Evolutionary conservation across 129 eudicot species (phyloP), one percentile per base, ranked within the genome.

Genomic region (Escallonia herrerae): DNA sequence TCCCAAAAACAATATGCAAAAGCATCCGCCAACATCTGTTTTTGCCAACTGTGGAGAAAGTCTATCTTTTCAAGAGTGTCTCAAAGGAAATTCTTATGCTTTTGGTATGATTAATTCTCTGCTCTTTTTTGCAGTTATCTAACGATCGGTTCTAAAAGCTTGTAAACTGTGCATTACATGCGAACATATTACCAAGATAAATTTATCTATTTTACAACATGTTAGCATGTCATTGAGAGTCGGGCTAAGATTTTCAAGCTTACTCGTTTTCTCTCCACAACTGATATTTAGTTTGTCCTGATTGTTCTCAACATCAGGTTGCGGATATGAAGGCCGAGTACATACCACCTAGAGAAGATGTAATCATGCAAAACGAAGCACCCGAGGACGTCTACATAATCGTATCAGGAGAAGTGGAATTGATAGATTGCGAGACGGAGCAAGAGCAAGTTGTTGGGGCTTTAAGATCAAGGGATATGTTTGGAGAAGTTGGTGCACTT

Each of bases 271-370:
- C 33, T 22, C 33, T 22, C 33, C 33, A 22, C 33, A 22, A 22
- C 33, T 22, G 33, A 22, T 22, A 22, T 22, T 22, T 22, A 22
- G 33, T 22, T 22, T 22, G 33, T 22, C 33, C 33, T 22, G 33
- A 22, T 22, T 22, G 33, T 22, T 22, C 1, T 22, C 33, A 2
- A 2, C 2, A 50, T 51, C 69, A 86, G 97, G 97, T 88, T 50
- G 79, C 84, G 5, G 95, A 83, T 64, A 83, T 88, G 95, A 88
- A 81, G 69, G 96, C 98, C 1, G 98, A 93, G 64, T 93, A 79
- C 76, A 74, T 88, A 44, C 96, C 98, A 5, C 98, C 98, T 44
- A 73, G 89, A 70, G 98, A 93, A 79, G 98, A 93, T 63, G 94
- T 93, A 5, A 83, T 88, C 54, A 60, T 93, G 60, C 95, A 85